Evolutionary conservation across 352 stramenopile genomes (phyloP).

Genomic region (Phytophthora sojae): DNA sequence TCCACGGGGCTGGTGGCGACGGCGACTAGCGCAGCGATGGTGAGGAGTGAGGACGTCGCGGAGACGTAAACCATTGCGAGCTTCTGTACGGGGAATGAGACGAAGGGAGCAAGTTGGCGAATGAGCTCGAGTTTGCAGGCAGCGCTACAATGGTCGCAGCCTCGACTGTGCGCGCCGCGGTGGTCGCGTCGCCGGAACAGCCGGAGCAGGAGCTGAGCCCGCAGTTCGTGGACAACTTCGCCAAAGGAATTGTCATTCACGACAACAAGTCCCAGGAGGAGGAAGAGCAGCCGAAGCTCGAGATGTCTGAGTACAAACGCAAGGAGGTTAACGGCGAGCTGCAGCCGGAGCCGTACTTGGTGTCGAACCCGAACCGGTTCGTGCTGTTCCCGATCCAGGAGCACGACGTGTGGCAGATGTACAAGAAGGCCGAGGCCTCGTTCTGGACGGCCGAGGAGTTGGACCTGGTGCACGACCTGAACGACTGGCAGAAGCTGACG

Average conservation of each 20-base stretch:
- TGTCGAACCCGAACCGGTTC: conserved; percentile 96
- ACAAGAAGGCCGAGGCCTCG: conserved; percentile 99
- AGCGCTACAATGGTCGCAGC: conserved; percentile 46
- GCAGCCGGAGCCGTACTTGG: conserved; percentile 92
- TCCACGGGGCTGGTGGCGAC: conserved; percentile 14
- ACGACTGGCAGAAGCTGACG: conserved; percentile 94
- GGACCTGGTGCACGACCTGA: conserved; percentile 95
- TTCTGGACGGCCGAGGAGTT: conserved; percentile 99
- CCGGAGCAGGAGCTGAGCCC: conserved; percentile 36
- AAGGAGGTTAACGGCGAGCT: conserved; percentile 89
- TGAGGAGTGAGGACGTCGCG: conserved; percentile 23
- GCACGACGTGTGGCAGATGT: conserved; percentile 98
- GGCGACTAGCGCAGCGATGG: conserved; percentile 16
- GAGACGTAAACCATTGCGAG: conserved; percentile 17
- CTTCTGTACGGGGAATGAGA: conserved; percentile 4
- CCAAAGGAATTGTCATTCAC: conserved; percentile 23
- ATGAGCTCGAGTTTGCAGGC: conserved; percentile 3
- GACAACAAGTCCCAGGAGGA: conserved; percentile 34
- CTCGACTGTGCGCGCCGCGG: conserved; percentile 24
- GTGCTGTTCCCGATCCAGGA: conserved; percentile 99
- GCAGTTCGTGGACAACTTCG: conserved; percentile 31
- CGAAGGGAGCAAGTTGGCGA: conserved; percentile 9
- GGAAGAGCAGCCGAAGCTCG: conserved; percentile 19
- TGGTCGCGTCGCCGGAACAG: conserved; percentile 34
- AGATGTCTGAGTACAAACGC: conserved; percentile 88